These are phyloP conservation scores for Epichloe elymi DNA, from an alignment of 2,329 filamentous ascomycete species.

Conservation along the genomic window DNA sequence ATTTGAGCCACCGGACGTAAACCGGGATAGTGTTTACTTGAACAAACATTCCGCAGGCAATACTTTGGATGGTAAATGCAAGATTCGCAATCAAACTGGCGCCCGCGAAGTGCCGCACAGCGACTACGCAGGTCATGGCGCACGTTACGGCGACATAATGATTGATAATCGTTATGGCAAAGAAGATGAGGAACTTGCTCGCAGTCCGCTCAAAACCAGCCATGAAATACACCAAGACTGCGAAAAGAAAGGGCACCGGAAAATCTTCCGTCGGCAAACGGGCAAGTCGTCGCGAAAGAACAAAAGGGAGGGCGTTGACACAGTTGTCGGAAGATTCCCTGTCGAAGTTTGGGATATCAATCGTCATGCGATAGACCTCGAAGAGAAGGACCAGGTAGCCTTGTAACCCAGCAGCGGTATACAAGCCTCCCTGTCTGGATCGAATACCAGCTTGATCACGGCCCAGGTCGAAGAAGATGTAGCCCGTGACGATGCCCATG, in stretches of 20 bases:
- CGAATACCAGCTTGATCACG: constrained; percentile 58
- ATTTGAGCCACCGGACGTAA: constrained; percentile 69
- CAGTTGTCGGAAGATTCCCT: constrained; percentile 62
- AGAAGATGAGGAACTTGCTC: constrained; percentile 58
- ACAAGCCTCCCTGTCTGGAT: constrained; percentile 59
- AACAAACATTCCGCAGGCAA: constrained; percentile 67
- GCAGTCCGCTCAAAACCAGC: constrained; percentile 54
- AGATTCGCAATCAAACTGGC: constrained; percentile 62
- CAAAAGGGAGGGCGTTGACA: constrained; percentile 54
- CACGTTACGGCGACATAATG: constrained; percentile 65
- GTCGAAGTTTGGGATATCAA: constrained; percentile 65
- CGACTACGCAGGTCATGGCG: constrained; percentile 52
- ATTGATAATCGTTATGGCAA: constrained; percentile 51
- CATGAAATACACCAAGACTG: constrained; percentile 67
- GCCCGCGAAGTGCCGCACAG: constrained; percentile 53
- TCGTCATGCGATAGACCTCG: constrained; percentile 60
- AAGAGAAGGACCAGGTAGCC: constrained; percentile 66
- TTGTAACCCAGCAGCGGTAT: constrained; percentile 58
- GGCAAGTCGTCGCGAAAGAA: constrained; percentile 56
- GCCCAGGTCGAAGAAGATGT: constrained; percentile 55
- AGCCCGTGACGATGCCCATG: constrained; percentile 61
- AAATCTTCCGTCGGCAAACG: constrained; percentile 59
- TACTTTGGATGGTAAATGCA: constrained; percentile 57
- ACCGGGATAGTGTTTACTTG: constrained; percentile 60
- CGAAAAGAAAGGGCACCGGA: constrained; percentile 58